A percentile compares a stretch with the other conserved stretches of the same genome.
Conservation (phyloP, 2,329 filamentous ascomycete species). For the Aureobasidium sp. region DNA sequence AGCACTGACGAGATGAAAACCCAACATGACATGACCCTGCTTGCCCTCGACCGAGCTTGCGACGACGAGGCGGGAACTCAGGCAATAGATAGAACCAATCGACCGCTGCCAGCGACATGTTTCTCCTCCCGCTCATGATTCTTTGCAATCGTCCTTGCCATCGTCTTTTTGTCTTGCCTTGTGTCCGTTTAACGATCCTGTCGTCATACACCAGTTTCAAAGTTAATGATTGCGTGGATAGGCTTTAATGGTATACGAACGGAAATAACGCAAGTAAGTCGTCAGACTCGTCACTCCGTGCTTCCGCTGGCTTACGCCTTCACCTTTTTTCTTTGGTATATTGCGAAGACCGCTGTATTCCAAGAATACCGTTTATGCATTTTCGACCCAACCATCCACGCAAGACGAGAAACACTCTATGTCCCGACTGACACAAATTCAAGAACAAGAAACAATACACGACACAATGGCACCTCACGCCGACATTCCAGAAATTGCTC, state of each 20-base stretch:
- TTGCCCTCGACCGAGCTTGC: neutral
- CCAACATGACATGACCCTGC: neutral
- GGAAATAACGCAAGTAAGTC: neutral
- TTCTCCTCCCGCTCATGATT: neutral
- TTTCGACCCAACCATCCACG: neutral
- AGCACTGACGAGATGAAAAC: slow-evolving; percentile 4
- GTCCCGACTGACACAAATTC: neutral
- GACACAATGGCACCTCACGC: slow-evolving; percentile 11
- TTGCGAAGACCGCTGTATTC: neutral
- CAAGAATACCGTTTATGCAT: neutral
- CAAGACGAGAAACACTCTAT: neutral
- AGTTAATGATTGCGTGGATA: neutral
- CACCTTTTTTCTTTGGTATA: neutral
- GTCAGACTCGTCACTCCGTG: neutral
- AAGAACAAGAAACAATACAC: neutral
- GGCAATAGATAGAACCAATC: neutral
- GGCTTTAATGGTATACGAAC: neutral
- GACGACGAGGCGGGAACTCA: neutral
- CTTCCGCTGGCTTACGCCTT: neutral
- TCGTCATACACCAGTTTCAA: neutral
- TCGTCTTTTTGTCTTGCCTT: neutral
- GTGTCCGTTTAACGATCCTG: neutral
- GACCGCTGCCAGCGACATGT: neutral
- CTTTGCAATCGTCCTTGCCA: neutral
- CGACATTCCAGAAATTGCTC: slow-evolving; percentile 2